Evolutionary conservation across 1,284 basidiomycete species (phyloP), one percentile per base, ranked within the genome.

Genomic region (Butyriboletus appendiculatus): DNA sequence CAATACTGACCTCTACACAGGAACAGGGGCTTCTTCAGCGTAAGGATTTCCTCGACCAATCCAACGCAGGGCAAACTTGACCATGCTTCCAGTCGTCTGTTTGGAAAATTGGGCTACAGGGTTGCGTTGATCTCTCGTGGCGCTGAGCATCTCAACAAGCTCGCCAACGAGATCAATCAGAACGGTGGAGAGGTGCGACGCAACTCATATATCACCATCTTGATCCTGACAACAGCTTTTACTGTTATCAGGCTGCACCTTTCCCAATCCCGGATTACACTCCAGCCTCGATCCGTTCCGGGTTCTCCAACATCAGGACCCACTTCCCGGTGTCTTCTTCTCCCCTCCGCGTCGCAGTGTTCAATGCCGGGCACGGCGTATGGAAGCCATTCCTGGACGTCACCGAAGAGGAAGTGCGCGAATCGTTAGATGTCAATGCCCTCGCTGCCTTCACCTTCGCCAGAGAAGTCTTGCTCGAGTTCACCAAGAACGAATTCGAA

Each of bases 331-430:
- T 76, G 0, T 39, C 60, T 22, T 69, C 74, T 30, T 75, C 79
- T 34, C 76, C 76, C 35, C 76, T 91, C 45, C 81, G 83, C 22
- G 86, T 77, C 5, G 88, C 85, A 1, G 64, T 92, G 18, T 92
- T 79, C 73, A 92, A 92, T 64, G 80, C 77, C 0, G 84, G 75
- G 1, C 67, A 77, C 37, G 79, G 76, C 6, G 69, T 84, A 6
- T 87, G 80, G 75, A 89, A 89, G 69, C 74, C 76, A 1, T 92
- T 92, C 78, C 70, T 92, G 24, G 77, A 88, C 16, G 65, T 86
- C 26, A 87, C 84, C 0, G 79, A 82, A 22, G 74, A 81, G 50
- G 84, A 90, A 41, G 60, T 88, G 24, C 73, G 78, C 47, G 64
- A 70, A 11, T 69, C 72, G 22, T 64, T 82, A 16, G 75, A 87